Evolutionary conservation across 1,284 basidiomycete species (phyloP).

Genomic region (Peniophora sp.): DNA sequence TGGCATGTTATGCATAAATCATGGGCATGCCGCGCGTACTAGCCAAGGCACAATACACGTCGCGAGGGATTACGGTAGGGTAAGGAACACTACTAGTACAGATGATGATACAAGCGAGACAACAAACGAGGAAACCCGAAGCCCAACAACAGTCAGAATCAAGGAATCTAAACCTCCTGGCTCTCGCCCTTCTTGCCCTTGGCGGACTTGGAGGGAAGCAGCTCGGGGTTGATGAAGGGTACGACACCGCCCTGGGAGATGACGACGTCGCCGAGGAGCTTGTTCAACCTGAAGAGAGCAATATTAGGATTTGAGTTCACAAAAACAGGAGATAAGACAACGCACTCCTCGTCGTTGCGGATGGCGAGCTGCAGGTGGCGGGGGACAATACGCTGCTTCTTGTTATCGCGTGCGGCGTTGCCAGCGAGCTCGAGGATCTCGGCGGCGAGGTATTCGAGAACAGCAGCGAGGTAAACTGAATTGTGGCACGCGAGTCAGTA

Average conservation of each 20-base stretch:
- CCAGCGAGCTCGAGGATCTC: slow-evolving; percentile 87
- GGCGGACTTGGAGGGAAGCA: slow-evolving; percentile 45
- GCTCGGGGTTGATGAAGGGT: slow-evolving; percentile 49
- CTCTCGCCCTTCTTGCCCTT: slow-evolving; percentile 30
- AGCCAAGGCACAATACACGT: too few relatives aligned
- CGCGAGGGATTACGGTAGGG: too few relatives aligned
- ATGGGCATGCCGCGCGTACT: too few relatives aligned
- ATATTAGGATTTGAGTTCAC: not conserved
- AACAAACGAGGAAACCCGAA: slow-evolving; percentile 11
- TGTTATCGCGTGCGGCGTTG: slow-evolving; percentile 75
- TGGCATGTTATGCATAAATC: too few relatives aligned
- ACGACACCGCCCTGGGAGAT: slow-evolving; percentile 88
- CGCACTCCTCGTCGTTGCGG: slow-evolving; percentile 76
- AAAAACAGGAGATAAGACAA: slow-evolving; percentile 8
- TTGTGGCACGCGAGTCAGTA: slow-evolving; percentile 1
- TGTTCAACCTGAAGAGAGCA: slow-evolving; percentile 39
- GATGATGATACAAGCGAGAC: slow-evolving; percentile 13
- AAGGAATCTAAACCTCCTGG: slow-evolving; percentile 25
- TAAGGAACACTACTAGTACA: not conserved
- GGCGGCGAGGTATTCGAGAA: slow-evolving; percentile 78
- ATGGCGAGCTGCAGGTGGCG: slow-evolving; percentile 86
- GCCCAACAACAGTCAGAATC: slow-evolving; percentile 16
- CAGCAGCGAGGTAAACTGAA: slow-evolving; percentile 79
- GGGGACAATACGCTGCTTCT: slow-evolving; percentile 84
- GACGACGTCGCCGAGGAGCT: slow-evolving; percentile 72